Percentiles rank a stretch among this genome's conserved stretches.
These are phyloP conservation scores for Taphrina pruni DNA, from an alignment of 1,139 yeast species.

Conservation along the genomic window DNA sequence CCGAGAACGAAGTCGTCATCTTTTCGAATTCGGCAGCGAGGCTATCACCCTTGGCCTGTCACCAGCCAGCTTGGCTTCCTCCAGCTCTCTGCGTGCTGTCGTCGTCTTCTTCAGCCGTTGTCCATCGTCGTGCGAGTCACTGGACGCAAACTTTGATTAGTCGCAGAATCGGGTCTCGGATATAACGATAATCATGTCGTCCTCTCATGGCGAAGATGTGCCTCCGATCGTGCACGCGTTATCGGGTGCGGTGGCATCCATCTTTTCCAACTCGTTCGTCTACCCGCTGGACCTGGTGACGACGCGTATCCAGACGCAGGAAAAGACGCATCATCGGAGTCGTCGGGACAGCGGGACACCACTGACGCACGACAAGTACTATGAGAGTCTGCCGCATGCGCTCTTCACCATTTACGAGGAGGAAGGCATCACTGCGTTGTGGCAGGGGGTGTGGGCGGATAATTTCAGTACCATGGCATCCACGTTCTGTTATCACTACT, in stretches of 20 bases:
- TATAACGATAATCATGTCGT: not conserved
- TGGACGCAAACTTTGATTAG: too few relatives aligned
- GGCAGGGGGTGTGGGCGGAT: conserved; percentile 36
- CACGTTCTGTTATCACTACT: conserved; percentile 39
- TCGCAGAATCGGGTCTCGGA: too few relatives aligned
- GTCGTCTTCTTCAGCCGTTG: too few relatives aligned
- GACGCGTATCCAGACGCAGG: conserved; percentile 47
- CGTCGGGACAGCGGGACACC: conserved; percentile 68
- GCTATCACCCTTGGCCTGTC: too few relatives aligned
- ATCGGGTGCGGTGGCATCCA: conserved; percentile 84
- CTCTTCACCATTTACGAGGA: conserved; percentile 29
- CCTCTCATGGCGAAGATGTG: conserved; percentile 44
- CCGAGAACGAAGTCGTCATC: conserved; percentile 8
- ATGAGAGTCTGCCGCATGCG: conserved; percentile 31
- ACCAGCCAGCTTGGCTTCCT: too few relatives aligned
- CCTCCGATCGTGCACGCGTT: conserved; percentile 73
- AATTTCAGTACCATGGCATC: conserved; percentile 38
- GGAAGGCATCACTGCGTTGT: conserved; percentile 27
- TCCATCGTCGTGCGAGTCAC: too few relatives aligned
- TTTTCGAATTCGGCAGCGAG: not conserved
- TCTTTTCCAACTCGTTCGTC: conserved; percentile 75
- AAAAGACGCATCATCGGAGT: conserved; percentile 52
- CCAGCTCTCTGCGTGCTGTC: too few relatives aligned
- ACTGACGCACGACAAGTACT: conserved; percentile 24
- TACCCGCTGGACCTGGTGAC: conserved; percentile 78